These are phyloP conservation scores for Paecilomyces variotii DNA, from an alignment of 2,329 filamentous ascomycete species.

Conservation along the genomic window DNA sequence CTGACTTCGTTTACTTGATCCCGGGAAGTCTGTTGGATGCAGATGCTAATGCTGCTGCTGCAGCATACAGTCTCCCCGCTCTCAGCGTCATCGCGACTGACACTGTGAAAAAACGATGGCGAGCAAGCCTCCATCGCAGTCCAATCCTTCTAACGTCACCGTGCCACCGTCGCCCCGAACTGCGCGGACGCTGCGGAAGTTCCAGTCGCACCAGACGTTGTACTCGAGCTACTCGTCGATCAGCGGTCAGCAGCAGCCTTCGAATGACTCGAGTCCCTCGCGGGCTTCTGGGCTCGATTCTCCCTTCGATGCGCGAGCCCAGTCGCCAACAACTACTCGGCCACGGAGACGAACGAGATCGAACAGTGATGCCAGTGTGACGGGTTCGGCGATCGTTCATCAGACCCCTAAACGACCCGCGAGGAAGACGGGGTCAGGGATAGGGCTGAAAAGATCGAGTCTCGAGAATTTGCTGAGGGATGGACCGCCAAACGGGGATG, in stretches of 20 bases:
- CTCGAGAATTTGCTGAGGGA: conserved; percentile 73
- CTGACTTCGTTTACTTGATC: neutral
- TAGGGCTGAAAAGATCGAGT: conserved; percentile 40
- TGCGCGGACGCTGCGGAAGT: conserved; percentile 60
- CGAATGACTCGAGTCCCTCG: conserved; percentile 6
- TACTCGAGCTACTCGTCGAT: conserved; percentile 50
- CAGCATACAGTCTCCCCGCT: neutral
- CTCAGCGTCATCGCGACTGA: neutral
- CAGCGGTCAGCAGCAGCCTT: conserved; percentile 53
- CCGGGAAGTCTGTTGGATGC: neutral
- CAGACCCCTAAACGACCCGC: conserved; percentile 25
- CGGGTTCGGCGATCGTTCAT: conserved; percentile 18
- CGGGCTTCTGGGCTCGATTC: conserved; percentile 12
- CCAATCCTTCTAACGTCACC: conserved; percentile 16
- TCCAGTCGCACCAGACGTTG: conserved; percentile 64
- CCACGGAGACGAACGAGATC: conserved; percentile 49
- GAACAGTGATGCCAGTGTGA: conserved; percentile 61
- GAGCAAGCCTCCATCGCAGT: conserved; percentile 15
- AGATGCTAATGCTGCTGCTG: conserved; percentile 4
- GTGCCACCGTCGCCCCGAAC: conserved; percentile 52
- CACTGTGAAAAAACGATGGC: conserved; percentile 10
- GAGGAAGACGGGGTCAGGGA: conserved; percentile 38
- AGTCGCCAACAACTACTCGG: conserved; percentile 14
- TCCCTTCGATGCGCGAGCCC: conserved; percentile 18
- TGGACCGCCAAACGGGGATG: conserved; percentile 65